phyloP scores from a whole-genome alignment of 305 asterid species.

The Fraxinus baroniana region DNA sequence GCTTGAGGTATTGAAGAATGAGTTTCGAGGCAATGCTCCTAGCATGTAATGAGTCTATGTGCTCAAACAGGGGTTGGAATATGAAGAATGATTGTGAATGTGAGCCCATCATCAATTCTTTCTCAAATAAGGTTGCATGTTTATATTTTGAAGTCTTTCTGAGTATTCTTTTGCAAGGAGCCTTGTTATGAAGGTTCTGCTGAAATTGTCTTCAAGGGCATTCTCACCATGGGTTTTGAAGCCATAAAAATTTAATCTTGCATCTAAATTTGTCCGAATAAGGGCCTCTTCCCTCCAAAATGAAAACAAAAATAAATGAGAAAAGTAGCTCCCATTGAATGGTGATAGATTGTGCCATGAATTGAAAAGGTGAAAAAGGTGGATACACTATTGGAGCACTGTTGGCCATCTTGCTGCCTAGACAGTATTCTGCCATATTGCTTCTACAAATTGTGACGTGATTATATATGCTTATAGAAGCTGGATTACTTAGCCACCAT shows the following conservation, averaged over 20 bases:
- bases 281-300: neutral
- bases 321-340: neutral
- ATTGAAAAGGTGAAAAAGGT: neutral
- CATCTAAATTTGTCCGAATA: neutral
- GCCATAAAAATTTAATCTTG: neutral
- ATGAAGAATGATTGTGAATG: neutral
- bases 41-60: neutral
- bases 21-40: neutral
- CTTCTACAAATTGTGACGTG: neutral
- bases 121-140: neutral
- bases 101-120: neutral
- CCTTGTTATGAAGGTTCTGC: neutral
- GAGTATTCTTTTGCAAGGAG: neutral
- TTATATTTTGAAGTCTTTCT: neutral
- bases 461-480: neutral
- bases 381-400: neutral
- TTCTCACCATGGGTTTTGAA: neutral
- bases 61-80: neutral
- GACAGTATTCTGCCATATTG: neutral
- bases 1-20: constrained; percentile 10
- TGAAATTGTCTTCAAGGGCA: neutral
- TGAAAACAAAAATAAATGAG: neutral
- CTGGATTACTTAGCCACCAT: neutral
- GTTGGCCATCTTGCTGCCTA: neutral
- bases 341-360: neutral